These are phyloP conservation scores for Cyphellophora europaea DNA, from an alignment of 2,329 filamentous ascomycete species.

Conservation along the genomic window DNA sequence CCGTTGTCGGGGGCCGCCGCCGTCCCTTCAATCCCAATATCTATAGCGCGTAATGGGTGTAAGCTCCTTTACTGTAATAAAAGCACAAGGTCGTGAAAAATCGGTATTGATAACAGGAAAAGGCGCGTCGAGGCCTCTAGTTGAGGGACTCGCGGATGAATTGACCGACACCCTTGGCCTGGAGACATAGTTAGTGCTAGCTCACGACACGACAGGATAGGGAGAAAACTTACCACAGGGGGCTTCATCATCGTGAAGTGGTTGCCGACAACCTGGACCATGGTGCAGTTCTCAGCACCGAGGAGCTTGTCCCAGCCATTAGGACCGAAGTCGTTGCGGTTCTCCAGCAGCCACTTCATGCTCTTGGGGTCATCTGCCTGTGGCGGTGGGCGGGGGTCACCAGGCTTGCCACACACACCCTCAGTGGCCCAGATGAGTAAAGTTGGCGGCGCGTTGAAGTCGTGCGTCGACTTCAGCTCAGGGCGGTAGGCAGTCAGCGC, in stretches of 20 bases:
- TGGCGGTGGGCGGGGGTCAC: slow-evolving; percentile 30
- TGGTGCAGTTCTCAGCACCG: slow-evolving; percentile 25
- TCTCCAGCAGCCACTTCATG: slow-evolving; percentile 41
- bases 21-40: too few species aligned
- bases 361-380: slow-evolving; percentile 35
- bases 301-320: slow-evolving; percentile 40
- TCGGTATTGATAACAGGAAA: neutral
- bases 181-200: slow-evolving; percentile 7
- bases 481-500: slow-evolving; percentile 35
- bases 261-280: slow-evolving; percentile 25
- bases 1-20: too few species aligned
- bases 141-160: slow-evolving; percentile 18
- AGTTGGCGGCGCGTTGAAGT: slow-evolving; percentile 31
- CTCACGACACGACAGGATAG: neutral
- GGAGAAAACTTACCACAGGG: slow-evolving; percentile 19
- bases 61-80: too few species aligned
- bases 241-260: slow-evolving; percentile 32
- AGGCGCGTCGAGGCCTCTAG: neutral
- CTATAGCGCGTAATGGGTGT: too few species aligned
- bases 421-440: slow-evolving; percentile 40
- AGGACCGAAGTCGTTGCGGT: slow-evolving; percentile 37
- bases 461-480: slow-evolving; percentile 17
- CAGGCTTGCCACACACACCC: slow-evolving; percentile 35
- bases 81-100: neutral
- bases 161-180: slow-evolving; percentile 19